Conservation (phyloP, 2,329 filamentous ascomycete genomes). For the Botrytis fragariae region DNA sequence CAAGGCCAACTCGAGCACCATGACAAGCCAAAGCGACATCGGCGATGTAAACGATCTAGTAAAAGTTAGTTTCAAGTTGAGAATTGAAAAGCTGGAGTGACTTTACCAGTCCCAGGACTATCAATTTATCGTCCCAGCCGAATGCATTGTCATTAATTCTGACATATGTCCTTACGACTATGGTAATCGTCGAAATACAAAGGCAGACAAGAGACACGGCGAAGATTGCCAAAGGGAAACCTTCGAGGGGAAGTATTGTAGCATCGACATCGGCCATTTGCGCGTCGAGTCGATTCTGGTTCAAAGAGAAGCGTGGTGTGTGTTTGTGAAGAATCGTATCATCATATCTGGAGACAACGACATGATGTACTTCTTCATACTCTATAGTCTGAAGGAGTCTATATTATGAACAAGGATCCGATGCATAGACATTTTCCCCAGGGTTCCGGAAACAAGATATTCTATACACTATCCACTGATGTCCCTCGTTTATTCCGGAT, state of each 20-base stretch:
- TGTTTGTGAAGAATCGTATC: not conserved
- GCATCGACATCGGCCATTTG: not conserved
- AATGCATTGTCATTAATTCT: not conserved
- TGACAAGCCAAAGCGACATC: conserved; percentile 29
- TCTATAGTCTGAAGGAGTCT: not conserved
- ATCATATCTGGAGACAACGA: not conserved
- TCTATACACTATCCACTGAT: not conserved
- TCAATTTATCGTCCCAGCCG: conserved; percentile 15
- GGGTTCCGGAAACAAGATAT: not conserved
- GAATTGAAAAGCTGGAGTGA: not conserved
- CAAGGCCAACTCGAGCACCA: conserved; percentile 28
- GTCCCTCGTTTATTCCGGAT: not conserved
- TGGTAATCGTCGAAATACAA: not conserved
- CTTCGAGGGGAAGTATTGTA: not conserved
- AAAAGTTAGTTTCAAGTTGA: not conserved
- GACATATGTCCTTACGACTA: conserved; percentile 3
- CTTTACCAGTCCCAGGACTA: conserved; percentile 9
- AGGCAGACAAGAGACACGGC: conserved; percentile 1
- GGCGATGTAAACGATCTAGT: conserved; percentile 7
- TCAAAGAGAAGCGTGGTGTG: not conserved
- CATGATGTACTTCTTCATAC: not conserved
- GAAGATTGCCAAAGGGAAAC: conserved; percentile 5
- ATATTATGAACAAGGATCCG: not conserved
- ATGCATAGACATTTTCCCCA: not conserved
- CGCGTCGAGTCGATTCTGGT: not conserved